Base-by-base conservation (phyloP, 331 rosid genomes). In the Cydonia oblonga region DNA sequence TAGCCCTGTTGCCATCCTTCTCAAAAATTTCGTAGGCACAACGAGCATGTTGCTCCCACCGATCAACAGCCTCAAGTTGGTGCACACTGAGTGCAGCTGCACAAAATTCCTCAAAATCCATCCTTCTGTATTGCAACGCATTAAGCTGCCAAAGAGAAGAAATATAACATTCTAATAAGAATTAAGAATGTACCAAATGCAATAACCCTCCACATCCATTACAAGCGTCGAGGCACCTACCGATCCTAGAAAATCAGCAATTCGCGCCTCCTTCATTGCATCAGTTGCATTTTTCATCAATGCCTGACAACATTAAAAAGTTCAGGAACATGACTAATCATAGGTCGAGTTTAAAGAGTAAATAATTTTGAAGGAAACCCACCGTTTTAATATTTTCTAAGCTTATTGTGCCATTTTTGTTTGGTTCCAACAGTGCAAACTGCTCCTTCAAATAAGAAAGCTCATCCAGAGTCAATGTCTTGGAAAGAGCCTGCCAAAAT, bases 41-140 rank as follows among this genome's bases (percentile, higher is more conserved):
- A 61, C 98, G 92, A 12, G 98, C 96, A 78, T 89, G 98, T 80
- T 93, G 98, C 84, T 90, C 98, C 98, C 98, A 93, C 54, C 82
- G 83, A 42, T 86, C 90, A 72, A 86, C 91, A 54, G 90, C 92
- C 82, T 93, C 98, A 23, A 91, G 88, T 81, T 93, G 97, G 87
- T 93, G 90, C 60, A 93, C 92, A 72, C 96, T 91, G 14, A 91
- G 76, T 53, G 97, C 75, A 71, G 98, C 97, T 53, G 97, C 87
- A 78, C 96, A 86, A 78, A 89, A 93, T 85, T 93, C 98, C 25
- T 89, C 97, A 76, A 91, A 93, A 76, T 91, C 96, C 96, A 93
- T 93, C 81, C 96, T 81, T 80, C 96, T 84, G 70, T 80, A 88
- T 72, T 91, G 97, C 82, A 93, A 83, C 44, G 98, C 91, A 76